Conservation (phyloP, 495 filamentous ascomycete genomes). For the Penicillium arizonense region DNA sequence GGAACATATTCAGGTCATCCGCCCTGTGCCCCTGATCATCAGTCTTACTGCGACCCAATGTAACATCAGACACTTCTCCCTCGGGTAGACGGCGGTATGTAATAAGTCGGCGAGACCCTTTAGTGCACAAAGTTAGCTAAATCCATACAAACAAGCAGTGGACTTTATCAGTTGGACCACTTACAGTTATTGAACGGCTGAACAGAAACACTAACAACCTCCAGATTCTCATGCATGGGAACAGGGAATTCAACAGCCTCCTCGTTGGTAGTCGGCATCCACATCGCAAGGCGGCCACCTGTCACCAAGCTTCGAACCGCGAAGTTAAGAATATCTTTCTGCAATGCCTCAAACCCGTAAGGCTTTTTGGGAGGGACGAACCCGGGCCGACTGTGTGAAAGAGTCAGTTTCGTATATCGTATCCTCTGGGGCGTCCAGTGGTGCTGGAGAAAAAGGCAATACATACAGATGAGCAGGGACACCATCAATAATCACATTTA, state of each 20-base stretch:
- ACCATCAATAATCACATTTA: slow-evolving; percentile 67
- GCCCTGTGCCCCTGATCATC: slow-evolving; percentile 50
- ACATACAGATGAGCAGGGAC: slow-evolving; percentile 66
- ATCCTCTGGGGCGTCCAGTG: not conserved
- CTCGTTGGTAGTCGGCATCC: slow-evolving; percentile 95
- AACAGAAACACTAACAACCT: slow-evolving; percentile 74
- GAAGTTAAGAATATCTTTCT: slow-evolving; percentile 86
- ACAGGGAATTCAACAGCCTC: slow-evolving; percentile 68
- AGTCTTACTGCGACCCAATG: slow-evolving; percentile 33
- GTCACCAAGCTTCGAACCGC: slow-evolving; percentile 76
- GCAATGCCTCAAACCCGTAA: slow-evolving; percentile 87
- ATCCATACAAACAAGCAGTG: not conserved
- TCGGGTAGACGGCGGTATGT: slow-evolving; percentile 76
- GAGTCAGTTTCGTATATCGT: slow-evolving; percentile 6
- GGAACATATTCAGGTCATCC: slow-evolving; percentile 79
- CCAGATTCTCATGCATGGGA: slow-evolving; percentile 73
- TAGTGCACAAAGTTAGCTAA: slow-evolving; percentile 1
- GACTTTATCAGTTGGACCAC: slow-evolving; percentile 13
- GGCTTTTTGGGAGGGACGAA: slow-evolving; percentile 88
- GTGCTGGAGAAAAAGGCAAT: not conserved
- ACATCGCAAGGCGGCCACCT: slow-evolving; percentile 79
- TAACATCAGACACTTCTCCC: slow-evolving; percentile 48
- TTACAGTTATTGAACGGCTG: slow-evolving; percentile 87
- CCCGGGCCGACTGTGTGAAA: slow-evolving; percentile 54
- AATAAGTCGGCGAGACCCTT: slow-evolving; percentile 83